These are phyloP conservation scores for Neofusicoccum laricinum DNA, from an alignment of 2,329 filamentous ascomycete genomes.

Conservation along the genomic window DNA sequence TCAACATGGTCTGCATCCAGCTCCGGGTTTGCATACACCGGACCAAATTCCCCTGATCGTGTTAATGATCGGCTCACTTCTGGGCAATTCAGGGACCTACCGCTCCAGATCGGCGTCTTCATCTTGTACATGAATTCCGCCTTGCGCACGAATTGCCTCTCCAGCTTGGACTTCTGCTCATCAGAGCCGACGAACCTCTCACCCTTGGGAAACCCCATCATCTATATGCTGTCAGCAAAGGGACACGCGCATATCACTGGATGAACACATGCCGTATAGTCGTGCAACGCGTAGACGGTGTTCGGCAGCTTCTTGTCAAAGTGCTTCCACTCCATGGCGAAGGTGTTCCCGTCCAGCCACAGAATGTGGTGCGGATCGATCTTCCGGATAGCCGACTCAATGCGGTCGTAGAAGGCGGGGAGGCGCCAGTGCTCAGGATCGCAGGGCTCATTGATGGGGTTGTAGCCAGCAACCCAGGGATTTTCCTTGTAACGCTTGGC, in stretches of 20 bases:
- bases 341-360: slow-evolving; percentile 36
- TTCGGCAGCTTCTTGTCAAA: slow-evolving; percentile 37
- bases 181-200: slow-evolving; percentile 43
- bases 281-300: slow-evolving; percentile 53
- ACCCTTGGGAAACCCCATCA: slow-evolving; percentile 48
- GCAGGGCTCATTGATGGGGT: slow-evolving; percentile 52
- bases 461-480: slow-evolving; percentile 49
- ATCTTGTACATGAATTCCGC: slow-evolving; percentile 46
- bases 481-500: slow-evolving; percentile 38
- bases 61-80: slow-evolving; percentile 54
- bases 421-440: slow-evolving; percentile 48
- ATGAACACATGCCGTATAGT: slow-evolving; percentile 40
- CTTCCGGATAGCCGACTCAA: slow-evolving; percentile 46
- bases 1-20: slow-evolving; percentile 38
- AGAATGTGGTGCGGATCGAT: slow-evolving; percentile 50
- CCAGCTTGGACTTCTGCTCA: slow-evolving; percentile 45
- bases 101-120: slow-evolving; percentile 48
- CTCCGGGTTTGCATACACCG: slow-evolving; percentile 44
- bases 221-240: slow-evolving; percentile 12
- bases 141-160: slow-evolving; percentile 46
- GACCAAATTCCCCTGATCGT: slow-evolving; percentile 48
- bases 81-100: slow-evolving; percentile 28
- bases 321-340: slow-evolving; percentile 42
- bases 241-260: too few relatives aligned
- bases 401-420: slow-evolving; percentile 45